A percentile compares a stretch with the other conserved stretches of the same genome.
phyloP scores from a whole-genome alignment of 129 eudicot species.

The Flaveria sonorensis region DNA sequence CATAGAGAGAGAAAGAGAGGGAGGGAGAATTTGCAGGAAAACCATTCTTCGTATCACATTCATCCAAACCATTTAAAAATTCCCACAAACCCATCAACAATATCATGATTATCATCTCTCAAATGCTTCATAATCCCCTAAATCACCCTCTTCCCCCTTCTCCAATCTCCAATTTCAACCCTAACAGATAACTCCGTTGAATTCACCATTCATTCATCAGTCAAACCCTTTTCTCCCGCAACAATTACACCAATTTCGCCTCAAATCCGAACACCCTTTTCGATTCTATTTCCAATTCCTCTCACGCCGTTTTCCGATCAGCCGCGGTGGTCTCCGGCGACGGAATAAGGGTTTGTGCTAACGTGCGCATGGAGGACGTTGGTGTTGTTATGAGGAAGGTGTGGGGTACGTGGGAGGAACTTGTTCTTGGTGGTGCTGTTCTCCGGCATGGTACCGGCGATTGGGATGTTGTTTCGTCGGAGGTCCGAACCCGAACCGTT shows the following conservation, averaged over 20 bases:
- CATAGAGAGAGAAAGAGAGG: conserved; percentile 16
- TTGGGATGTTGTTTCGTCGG: conserved; percentile 83
- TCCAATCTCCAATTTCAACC: conserved; percentile 3
- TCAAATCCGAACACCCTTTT: not conserved
- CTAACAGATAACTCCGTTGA: not conserved
- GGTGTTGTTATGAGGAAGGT: conserved; percentile 23
- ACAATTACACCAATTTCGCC: not conserved
- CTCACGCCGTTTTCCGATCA: conserved; percentile 2
- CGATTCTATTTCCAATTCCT: not conserved
- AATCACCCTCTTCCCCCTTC: not conserved
- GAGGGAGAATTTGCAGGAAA: conserved; percentile 39
- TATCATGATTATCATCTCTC: not conserved
- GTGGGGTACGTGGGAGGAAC: conserved; percentile 99
- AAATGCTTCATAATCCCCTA: conserved; percentile 5
- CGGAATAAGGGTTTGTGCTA: conserved; percentile 17
- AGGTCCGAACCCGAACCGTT: conserved; percentile 68
- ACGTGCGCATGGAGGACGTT: conserved; percentile 31
- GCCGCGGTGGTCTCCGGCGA: not conserved
- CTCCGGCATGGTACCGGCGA: conserved; percentile 71
- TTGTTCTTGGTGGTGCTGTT: conserved; percentile 82
- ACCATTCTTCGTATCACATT: conserved; percentile 24
- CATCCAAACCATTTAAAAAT: conserved; percentile 11
- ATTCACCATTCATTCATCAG: not conserved
- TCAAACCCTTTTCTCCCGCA: conserved; percentile 20
- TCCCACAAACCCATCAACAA: conserved; percentile 8